Percentiles rank a stretch among this genome's conserved stretches.
Evolutionary conservation across 768 basidiomycete species (phyloP).

Genomic region (Mycena crocata): DNA sequence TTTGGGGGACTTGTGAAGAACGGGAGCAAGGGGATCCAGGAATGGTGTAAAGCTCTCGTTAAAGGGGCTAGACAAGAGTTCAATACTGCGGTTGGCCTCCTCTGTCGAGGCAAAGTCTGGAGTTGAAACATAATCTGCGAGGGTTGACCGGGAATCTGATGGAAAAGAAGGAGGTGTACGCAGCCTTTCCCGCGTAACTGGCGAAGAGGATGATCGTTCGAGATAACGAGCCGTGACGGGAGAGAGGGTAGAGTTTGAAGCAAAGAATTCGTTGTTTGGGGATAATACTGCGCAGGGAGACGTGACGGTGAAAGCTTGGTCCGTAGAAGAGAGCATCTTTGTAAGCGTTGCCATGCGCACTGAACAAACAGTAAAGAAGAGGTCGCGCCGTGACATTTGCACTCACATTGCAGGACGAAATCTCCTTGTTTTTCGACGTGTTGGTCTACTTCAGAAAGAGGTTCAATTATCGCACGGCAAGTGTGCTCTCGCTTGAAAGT

Average conservation of each 20-base stretch:
- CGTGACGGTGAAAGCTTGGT: not conserved
- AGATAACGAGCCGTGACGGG: not conserved
- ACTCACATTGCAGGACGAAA: conserved; percentile 10
- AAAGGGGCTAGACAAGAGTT: not conserved
- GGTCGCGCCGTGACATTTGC: not conserved
- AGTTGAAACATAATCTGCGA: not conserved
- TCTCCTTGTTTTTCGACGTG: conserved; percentile 11
- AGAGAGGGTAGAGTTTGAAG: not conserved
- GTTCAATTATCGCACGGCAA: not conserved
- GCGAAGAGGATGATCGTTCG: not conserved
- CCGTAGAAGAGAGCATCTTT: not conserved
- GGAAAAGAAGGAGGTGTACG: not conserved
- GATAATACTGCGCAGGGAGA: not conserved
- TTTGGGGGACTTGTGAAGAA: not conserved
- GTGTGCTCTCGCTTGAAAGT: not conserved
- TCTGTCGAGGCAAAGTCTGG: not conserved
- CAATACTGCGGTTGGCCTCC: not conserved
- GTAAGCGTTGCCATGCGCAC: conserved; percentile 16
- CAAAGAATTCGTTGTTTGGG: not conserved
- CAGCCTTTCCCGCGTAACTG: too few species aligned
- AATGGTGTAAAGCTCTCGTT: not conserved
- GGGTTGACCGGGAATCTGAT: not conserved
- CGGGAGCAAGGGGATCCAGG: not conserved
- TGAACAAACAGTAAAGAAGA: not conserved
- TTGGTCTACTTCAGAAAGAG: not conserved